Base-by-base conservation (phyloP, 306 rosid species). In the Quercus robur region DNA sequence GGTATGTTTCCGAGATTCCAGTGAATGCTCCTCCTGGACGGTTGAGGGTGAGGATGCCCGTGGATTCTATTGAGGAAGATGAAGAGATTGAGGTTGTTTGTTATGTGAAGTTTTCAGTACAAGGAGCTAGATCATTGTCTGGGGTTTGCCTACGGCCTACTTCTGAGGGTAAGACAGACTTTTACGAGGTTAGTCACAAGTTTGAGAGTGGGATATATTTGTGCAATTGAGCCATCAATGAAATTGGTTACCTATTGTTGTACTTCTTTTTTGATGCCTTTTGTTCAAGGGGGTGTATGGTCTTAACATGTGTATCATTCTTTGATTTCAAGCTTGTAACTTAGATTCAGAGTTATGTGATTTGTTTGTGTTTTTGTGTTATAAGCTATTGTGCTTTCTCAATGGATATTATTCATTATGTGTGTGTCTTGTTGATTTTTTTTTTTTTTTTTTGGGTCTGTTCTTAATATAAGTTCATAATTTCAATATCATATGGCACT, bases 41-140 rank as follows among this genome's bases (percentile, higher is more conserved):
- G 79, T 87, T 95, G 89, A 93, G 91, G 83, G 97, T 70, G 7
- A 91, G 97, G 88, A 86, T 95, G 93, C 98, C 97, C 0, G 90
- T 95, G 58, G 99, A 93, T 82, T 84, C 85, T 56, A 83, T 23
- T 3, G 98, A 91, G 80, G 94, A 73, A 30, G 92, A 93, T 21
- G 97, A 91, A 75, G 97, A 90, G 73, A 83, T 91, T 81, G 99
- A 93, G 77, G 89, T 90, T 58, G 88, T 91, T 58, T 84, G 86
- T 77, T 81, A 88, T 71, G 98, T 95, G 81, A 90, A 91, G 55
- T 95, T 95, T 77, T 90, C 99, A 5, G 84, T 74, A 54, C 93
- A 89, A 81, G 90, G 87, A 78, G 71, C 70, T 38, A 87, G 86
- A 73, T 84, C 99, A 6, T 84, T 95, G 35, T 95, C 99, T 56